Percentiles rank a stretch among this genome's conserved stretches.
Conservation (phyloP, 257 asterid genomes). For the Capsicum baccatum region DNA sequence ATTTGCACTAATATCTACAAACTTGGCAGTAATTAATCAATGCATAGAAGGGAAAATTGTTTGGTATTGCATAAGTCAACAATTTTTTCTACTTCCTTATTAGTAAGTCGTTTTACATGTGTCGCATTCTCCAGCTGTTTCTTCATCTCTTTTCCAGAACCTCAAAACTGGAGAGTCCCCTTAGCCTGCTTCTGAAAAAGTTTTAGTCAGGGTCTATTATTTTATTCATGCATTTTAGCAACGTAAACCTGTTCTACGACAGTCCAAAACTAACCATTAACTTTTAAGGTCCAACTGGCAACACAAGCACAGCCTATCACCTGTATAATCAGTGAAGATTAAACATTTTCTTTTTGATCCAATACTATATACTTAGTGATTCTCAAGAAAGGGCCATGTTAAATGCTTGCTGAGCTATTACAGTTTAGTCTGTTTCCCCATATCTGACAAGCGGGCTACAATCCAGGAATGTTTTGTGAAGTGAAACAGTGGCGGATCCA, state of each 20-base stretch:
- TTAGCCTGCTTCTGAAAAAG: background rate
- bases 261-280: background rate
- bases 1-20: background rate
- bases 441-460: conserved; percentile 6
- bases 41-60: background rate
- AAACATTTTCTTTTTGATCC: background rate
- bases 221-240: background rate
- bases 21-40: conserved; percentile 10
- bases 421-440: background rate
- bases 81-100: background rate
- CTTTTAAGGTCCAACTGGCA: background rate
- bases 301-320: background rate
- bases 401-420: background rate
- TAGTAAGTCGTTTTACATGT: background rate
- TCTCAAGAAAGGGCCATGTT: background rate
- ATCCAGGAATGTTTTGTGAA: conserved; percentile 12
- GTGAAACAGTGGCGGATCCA: background rate
- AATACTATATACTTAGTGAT: background rate
- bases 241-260: background rate
- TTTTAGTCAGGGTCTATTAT: background rate
- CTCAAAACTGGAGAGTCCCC: conserved; percentile 10
- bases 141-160: background rate
- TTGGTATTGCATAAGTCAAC: background rate
- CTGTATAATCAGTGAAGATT: conserved; percentile 13
- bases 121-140: conserved; percentile 6